phyloP scores from a whole-genome alignment of 441 rosid genomes.

The Melastoma candidum region DNA sequence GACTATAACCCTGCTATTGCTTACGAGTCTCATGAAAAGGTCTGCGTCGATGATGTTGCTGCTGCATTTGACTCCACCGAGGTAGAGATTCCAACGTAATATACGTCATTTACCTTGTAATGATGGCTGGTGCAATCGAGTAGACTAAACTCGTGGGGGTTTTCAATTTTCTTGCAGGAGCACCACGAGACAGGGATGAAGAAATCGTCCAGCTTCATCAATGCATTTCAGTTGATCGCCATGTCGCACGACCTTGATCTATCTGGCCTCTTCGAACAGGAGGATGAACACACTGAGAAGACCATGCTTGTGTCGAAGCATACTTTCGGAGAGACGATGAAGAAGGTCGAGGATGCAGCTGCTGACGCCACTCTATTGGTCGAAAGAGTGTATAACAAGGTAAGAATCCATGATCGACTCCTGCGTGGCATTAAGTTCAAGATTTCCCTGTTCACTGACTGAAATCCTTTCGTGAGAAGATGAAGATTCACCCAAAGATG shows the following conservation, averaged over 20 bases:
- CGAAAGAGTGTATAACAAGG: slow-evolving; percentile 59
- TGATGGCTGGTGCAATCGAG: no score
- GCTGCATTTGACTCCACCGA: slow-evolving; percentile 51
- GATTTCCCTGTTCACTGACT: background rate
- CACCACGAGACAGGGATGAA: slow-evolving; percentile 30
- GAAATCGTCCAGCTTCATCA: slow-evolving; percentile 59
- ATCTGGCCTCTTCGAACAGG: slow-evolving; percentile 81
- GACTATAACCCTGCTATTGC: slow-evolving; percentile 48
- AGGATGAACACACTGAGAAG: slow-evolving; percentile 62
- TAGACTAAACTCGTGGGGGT: no score
- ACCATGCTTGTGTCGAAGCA: slow-evolving; percentile 64
- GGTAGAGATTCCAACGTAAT: slow-evolving; percentile 23
- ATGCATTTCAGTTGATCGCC: slow-evolving; percentile 87
- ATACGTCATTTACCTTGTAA: no score
- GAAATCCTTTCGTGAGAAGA: slow-evolving; percentile 21
- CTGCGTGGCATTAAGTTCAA: background rate
- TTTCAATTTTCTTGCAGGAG: slow-evolving; percentile 35
- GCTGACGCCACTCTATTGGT: slow-evolving; percentile 51
- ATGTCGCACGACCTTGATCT: slow-evolving; percentile 87
- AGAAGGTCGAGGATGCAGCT: slow-evolving; percentile 85
- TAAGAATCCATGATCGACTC: slow-evolving; percentile 19
- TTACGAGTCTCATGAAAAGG: slow-evolving; percentile 26
- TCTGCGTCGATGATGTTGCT: slow-evolving; percentile 40
- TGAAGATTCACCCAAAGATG: slow-evolving; percentile 64
- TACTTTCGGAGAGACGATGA: slow-evolving; percentile 59